phyloP scores from a whole-genome alignment of 495 filamentous ascomycete species.

The Talaromyces thailandensis region DNA sequence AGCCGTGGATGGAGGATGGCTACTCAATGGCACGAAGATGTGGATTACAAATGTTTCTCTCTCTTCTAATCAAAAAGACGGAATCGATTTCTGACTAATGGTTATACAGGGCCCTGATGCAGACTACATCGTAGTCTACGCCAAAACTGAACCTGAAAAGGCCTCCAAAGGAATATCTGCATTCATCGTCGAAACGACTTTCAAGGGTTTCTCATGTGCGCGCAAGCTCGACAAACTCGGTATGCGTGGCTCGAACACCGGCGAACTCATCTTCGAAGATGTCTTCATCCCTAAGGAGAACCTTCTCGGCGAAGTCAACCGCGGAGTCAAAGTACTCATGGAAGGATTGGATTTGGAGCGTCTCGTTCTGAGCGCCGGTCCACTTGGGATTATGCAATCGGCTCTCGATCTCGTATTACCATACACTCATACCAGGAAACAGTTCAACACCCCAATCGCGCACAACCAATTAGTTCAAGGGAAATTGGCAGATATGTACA shows the following conservation, averaged over 20 bases:
- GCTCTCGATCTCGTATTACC: constrained; percentile 80
- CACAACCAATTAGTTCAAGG: constrained; percentile 92
- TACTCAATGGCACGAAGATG: constrained; percentile 93
- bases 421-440: constrained; percentile 80
- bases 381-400: constrained; percentile 90
- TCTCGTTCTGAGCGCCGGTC: constrained; percentile 85
- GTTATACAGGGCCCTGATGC: constrained; percentile 73
- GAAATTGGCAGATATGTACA: constrained; percentile 95
- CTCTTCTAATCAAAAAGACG: neutral
- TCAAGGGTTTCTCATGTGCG: constrained; percentile 73
- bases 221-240: constrained; percentile 96
- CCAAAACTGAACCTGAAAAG: constrained; percentile 76
- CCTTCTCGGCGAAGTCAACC: constrained; percentile 69
- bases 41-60: constrained; percentile 87
- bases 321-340: constrained; percentile 87
- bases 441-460: constrained; percentile 82
- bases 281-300: constrained; percentile 84
- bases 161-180: constrained; percentile 92
- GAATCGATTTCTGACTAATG: neutral
- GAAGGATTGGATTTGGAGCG: constrained; percentile 91
- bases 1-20: constrained; percentile 72
- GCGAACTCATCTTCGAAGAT: constrained; percentile 85
- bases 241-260: constrained; percentile 95
- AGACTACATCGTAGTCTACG: constrained; percentile 83
- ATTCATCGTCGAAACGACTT: constrained; percentile 71